Percentiles rank a stretch among this genome's conserved stretches.
phyloP scores from a whole-genome alignment of 2,329 filamentous ascomycete genomes.

The Fonsecaea monophora region DNA sequence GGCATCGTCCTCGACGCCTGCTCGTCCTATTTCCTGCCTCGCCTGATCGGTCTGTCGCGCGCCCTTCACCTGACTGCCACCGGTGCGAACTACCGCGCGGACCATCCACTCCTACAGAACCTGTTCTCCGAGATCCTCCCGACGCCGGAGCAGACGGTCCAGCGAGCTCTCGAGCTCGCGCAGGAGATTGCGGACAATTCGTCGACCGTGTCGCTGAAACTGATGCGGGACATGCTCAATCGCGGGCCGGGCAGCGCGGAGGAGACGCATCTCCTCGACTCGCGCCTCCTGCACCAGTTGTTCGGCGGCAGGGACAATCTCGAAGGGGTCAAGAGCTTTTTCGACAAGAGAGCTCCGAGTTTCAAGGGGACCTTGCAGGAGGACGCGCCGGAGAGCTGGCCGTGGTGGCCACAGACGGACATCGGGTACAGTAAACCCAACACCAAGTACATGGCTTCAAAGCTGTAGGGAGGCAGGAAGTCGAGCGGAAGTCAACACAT shows the following conservation, averaged over 20 bases:
- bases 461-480: too few species aligned
- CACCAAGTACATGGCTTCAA: too few species aligned
- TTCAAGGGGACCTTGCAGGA: too few species aligned
- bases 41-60: constrained; percentile 67
- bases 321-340: constrained; percentile 72
- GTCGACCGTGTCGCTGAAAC: constrained; percentile 66
- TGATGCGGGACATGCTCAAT: constrained; percentile 77
- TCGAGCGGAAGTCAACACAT: too few species aligned
- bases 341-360: constrained; percentile 64
- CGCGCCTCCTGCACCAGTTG: constrained; percentile 48
- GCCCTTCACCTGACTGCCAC: constrained; percentile 72
- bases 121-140: constrained; percentile 72
- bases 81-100: constrained; percentile 64
- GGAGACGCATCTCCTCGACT: constrained; percentile 72
- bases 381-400: too few species aligned
- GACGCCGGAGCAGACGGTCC: constrained; percentile 65
- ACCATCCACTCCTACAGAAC: constrained; percentile 58
- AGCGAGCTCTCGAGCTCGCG: constrained; percentile 70
- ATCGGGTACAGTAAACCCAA: too few species aligned
- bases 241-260: constrained; percentile 63
- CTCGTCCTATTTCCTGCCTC: constrained; percentile 72
- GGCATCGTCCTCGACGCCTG: constrained; percentile 74
- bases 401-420: too few species aligned
- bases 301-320: constrained; percentile 63
- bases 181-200: constrained; percentile 71